Conservation (phyloP, 495 filamentous ascomycete species). For the Daldinia loculata region DNA sequence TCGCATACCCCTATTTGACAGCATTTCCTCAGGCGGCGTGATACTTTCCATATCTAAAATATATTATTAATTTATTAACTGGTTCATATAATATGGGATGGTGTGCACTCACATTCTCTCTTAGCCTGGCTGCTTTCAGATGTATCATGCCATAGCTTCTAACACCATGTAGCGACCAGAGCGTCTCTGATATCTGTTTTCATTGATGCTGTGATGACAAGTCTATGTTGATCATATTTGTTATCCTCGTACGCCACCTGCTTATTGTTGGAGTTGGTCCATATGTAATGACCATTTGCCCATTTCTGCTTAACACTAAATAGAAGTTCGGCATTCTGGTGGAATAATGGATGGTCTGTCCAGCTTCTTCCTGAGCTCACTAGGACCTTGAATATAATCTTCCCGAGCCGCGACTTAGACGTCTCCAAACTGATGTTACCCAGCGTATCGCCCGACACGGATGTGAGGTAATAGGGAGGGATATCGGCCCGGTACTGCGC, state of each 20-base stretch:
- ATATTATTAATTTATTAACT: not conserved
- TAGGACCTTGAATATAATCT: not conserved
- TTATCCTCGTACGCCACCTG: not conserved
- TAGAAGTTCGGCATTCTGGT: not conserved
- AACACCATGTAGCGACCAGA: not conserved
- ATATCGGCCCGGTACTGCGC: not conserved
- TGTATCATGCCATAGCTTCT: not conserved
- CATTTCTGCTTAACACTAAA: not conserved
- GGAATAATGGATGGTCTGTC: not conserved
- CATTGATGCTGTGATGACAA: not conserved
- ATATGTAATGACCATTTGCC: not conserved
- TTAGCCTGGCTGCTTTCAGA: not conserved
- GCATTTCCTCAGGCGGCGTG: not conserved
- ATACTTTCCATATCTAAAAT: not conserved
- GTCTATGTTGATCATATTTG: not conserved
- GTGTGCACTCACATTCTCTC: not conserved
- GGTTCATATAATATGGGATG: too few species aligned
- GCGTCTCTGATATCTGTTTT: not conserved
- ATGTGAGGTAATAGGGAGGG: not conserved
- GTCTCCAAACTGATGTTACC: not conserved
- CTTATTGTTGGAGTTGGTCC: not conserved
- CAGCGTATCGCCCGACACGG: not conserved
- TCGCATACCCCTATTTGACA: not conserved
- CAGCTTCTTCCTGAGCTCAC: not conserved
- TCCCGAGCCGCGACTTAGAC: not conserved